Conservation (phyloP, 768 basidiomycete genomes). For the Lactarius sp. region DNA sequence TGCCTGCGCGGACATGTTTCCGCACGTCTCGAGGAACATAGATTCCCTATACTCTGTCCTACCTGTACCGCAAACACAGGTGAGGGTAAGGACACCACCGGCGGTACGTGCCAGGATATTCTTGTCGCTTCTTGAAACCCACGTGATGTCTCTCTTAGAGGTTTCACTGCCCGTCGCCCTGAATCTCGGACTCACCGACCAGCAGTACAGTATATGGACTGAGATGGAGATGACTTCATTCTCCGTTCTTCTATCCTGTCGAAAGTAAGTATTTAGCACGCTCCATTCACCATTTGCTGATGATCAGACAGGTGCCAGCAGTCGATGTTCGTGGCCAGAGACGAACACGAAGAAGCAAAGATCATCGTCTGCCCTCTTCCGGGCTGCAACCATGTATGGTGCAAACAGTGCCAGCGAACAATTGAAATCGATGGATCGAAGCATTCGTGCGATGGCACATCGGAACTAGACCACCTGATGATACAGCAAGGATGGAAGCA, state of each 20-base stretch:
- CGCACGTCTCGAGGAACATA: no score
- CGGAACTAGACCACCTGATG: constrained; percentile 32
- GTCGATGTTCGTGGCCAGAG: constrained; percentile 30
- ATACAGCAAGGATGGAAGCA: constrained; percentile 32
- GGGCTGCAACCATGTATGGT: constrained; percentile 32
- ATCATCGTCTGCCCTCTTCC: constrained; percentile 32
- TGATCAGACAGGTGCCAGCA: constrained; percentile 23
- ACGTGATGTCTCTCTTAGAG: constrained; percentile 27
- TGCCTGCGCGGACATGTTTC: no score
- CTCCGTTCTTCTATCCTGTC: constrained; percentile 46
- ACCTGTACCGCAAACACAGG: no score
- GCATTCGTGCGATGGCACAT: constrained; percentile 34
- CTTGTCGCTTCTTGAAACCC: background rate
- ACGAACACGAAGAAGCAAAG: constrained; percentile 27
- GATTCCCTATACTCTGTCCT: no score
- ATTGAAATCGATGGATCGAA: constrained; percentile 26
- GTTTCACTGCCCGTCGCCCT: constrained; percentile 40
- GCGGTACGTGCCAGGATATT: constrained; percentile 30
- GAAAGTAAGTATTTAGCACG: constrained; percentile 33
- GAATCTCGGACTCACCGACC: constrained; percentile 42
- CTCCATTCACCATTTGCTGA: background rate
- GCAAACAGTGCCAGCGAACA: constrained; percentile 32
- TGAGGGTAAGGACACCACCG: constrained; percentile 25
- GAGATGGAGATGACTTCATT: constrained; percentile 46
- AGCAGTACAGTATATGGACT: constrained; percentile 38